phyloP scores from a whole-genome alignment of 1,284 basidiomycete genomes.

The Tetrapyrgos nigripes region DNA sequence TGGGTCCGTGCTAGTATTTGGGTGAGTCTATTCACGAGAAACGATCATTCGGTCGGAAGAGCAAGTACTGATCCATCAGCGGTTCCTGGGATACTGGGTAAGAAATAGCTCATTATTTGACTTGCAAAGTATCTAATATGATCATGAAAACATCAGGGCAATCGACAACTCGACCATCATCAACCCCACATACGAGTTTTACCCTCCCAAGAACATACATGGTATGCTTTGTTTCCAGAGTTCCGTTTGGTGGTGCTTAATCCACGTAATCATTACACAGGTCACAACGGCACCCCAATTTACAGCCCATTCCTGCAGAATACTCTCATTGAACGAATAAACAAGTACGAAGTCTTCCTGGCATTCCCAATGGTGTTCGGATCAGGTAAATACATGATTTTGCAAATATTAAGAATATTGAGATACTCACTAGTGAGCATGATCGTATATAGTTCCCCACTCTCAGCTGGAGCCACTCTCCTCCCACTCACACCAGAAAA shows the following conservation, averaged over 20 bases:
- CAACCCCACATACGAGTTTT: conserved; percentile 47
- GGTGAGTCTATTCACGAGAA: too few species aligned
- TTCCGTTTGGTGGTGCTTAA: conserved; percentile 44
- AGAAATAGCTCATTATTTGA: too few species aligned
- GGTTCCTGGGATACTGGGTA: too few species aligned
- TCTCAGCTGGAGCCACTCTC: conserved; percentile 52
- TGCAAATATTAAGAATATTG: too few species aligned
- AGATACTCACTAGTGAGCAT: not conserved
- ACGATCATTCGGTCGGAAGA: too few species aligned
- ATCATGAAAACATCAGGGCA: conserved; percentile 8
- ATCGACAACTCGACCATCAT: conserved; percentile 42
- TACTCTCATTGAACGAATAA: conserved; percentile 54
- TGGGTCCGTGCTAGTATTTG: too few species aligned
- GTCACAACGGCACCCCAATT: conserved; percentile 33
- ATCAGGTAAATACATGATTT: too few species aligned
- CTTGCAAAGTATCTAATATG: not conserved
- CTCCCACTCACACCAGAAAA: too few species aligned
- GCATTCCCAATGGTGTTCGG: conserved; percentile 60
- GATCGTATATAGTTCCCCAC: conserved; percentile 53
- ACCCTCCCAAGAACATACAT: conserved; percentile 53
- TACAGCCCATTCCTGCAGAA: conserved; percentile 53
- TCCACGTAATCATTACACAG: conserved; percentile 35
- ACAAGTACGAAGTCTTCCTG: conserved; percentile 48
- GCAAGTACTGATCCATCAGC: too few species aligned
- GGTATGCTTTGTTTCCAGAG: conserved; percentile 31